These are phyloP conservation scores for Gaeumannomyces sp. DNA, from an alignment of 2,329 filamentous ascomycete species.

Conservation along the genomic window DNA sequence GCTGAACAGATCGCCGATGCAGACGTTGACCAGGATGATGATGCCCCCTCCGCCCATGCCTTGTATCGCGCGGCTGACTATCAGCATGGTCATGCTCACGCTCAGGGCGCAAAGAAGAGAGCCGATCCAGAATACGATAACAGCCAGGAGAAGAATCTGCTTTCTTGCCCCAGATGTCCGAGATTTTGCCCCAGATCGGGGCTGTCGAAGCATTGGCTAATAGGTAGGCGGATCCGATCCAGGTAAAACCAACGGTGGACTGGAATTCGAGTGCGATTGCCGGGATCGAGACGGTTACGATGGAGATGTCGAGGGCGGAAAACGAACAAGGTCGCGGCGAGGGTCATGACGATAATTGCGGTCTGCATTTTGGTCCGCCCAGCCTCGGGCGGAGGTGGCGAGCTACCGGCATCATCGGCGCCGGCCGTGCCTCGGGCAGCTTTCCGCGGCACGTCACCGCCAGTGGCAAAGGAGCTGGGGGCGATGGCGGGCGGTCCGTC, in stretches of 20 bases:
- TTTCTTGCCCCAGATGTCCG: slow-evolving; percentile 55
- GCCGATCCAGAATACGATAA: slow-evolving; percentile 45
- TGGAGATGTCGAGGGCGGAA: slow-evolving; percentile 47
- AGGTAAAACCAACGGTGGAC: slow-evolving; percentile 63
- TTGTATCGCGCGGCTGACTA: slow-evolving; percentile 42
- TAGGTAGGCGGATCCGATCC: slow-evolving; percentile 71
- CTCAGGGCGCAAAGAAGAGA: slow-evolving; percentile 43
- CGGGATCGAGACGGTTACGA: slow-evolving; percentile 56
- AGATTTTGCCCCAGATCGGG: slow-evolving; percentile 64
- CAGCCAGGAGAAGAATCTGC: slow-evolving; percentile 41
- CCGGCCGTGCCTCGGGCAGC: not conserved
- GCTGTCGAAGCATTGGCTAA: slow-evolving; percentile 61
- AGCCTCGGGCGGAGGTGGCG: slow-evolving; percentile 20
- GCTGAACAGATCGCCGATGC: slow-evolving; percentile 48
- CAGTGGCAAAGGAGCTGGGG: not conserved
- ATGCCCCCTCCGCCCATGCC: slow-evolving; percentile 47
- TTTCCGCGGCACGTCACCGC: not conserved
- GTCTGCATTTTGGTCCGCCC: slow-evolving; percentile 25
- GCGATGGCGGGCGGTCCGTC: not conserved
- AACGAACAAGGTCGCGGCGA: slow-evolving; percentile 36
- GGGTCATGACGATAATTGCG: slow-evolving; percentile 30
- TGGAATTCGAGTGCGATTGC: slow-evolving; percentile 53
- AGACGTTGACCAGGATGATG: slow-evolving; percentile 46
- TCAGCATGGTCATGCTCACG: slow-evolving; percentile 39
- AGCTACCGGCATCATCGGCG: not conserved